These are phyloP conservation scores for Hanseniaspora vineae DNA, from an alignment of 805 yeast species.

Conservation along the genomic window DNA sequence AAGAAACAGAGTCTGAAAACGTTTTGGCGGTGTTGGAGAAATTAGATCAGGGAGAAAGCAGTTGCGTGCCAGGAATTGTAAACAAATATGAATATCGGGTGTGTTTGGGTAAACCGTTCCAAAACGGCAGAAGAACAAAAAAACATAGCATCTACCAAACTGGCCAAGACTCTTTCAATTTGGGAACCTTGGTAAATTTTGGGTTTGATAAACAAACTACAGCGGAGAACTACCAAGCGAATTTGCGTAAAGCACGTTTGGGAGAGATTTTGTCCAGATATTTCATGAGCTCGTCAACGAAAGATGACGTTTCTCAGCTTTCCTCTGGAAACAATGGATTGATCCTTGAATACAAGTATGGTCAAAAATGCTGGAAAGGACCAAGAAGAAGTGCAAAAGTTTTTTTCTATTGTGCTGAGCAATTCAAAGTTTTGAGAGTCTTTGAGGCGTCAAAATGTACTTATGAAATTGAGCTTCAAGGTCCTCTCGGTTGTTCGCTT, in stretches of 20 bases:
- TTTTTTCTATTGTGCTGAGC: conserved; percentile 53
- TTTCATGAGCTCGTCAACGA: conserved; percentile 7
- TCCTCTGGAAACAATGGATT: conserved; percentile 23
- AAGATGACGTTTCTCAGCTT: conserved; percentile 9
- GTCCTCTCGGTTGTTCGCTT: conserved; percentile 30
- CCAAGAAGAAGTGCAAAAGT: conserved; percentile 65
- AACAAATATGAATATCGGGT: neutral
- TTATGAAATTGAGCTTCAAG: conserved; percentile 39
- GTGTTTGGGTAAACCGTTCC: neutral
- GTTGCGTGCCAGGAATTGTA: neutral
- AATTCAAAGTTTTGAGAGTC: conserved; percentile 38
- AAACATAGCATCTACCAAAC: neutral
- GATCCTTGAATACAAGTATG: conserved; percentile 35
- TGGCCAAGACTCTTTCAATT: neutral
- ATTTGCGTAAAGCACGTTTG: neutral
- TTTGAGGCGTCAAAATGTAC: conserved; percentile 84
- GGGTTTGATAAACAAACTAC: neutral
- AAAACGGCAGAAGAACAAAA: neutral
- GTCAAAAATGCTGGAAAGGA: conserved; percentile 91
- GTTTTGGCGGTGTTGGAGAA: neutral
- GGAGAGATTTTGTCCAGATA: neutral
- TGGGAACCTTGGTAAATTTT: neutral
- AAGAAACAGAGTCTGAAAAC: neutral
- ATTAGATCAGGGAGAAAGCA: neutral
- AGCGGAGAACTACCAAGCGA: conserved; percentile 2